These are phyloP conservation scores for Sordariomycetes sp. DNA, from an alignment of 2,329 filamentous ascomycete species.

Conservation along the genomic window DNA sequence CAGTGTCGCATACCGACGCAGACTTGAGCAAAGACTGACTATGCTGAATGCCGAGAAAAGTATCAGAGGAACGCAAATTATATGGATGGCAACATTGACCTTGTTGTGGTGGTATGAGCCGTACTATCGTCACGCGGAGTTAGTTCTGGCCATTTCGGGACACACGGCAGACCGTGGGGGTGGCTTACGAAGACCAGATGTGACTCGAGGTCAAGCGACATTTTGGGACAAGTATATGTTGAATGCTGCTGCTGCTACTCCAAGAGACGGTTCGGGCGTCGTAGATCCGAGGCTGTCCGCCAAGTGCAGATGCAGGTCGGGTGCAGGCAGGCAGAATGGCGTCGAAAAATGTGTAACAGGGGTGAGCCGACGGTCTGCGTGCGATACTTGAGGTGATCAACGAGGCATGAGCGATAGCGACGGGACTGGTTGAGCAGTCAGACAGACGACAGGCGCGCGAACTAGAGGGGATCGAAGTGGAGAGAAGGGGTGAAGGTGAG, in stretches of 20 bases:
- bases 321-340: too few relatives aligned
- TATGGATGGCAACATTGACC: slow-evolving; percentile 71
- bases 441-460: too few relatives aligned
- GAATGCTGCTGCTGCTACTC: slow-evolving; percentile 4
- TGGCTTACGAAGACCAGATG: slow-evolving; percentile 69
- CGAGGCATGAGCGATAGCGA: too few relatives aligned
- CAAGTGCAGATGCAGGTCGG: too few relatives aligned
- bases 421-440: too few relatives aligned
- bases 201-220: slow-evolving; percentile 71
- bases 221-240: slow-evolving; percentile 17
- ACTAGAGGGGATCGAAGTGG: too few relatives aligned
- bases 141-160: background rate
- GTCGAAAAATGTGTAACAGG: too few relatives aligned
- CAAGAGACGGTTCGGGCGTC: slow-evolving; percentile 1
- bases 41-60: slow-evolving; percentile 62
- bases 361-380: too few relatives aligned
- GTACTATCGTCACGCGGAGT: too few relatives aligned
- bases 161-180: background rate
- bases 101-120: slow-evolving; percentile 74
- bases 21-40: slow-evolving; percentile 33
- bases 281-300: too few relatives aligned
- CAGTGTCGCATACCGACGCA: background rate
- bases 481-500: too few relatives aligned
- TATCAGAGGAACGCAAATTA: slow-evolving; percentile 70
- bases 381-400: too few relatives aligned